phyloP scores from a whole-genome alignment of 352 stramenopile genomes.

The Phytophthora parvispora region DNA sequence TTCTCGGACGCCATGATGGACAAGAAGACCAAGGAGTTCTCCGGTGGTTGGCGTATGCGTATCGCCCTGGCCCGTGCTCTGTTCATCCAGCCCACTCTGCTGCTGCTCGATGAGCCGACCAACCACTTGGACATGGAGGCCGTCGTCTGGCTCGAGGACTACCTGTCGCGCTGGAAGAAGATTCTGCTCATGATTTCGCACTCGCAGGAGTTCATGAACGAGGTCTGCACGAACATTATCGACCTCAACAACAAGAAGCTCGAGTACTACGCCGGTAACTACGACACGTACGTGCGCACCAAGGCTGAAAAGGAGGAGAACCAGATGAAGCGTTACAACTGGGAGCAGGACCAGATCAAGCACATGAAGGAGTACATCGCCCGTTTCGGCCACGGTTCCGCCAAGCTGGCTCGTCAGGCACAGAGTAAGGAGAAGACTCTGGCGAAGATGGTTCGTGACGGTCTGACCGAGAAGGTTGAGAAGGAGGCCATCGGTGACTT shows the following conservation, averaged over 20 bases:
- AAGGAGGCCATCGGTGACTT: conserved; percentile 93
- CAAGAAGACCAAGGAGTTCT: conserved; percentile 96
- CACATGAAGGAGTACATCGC: conserved; percentile 99
- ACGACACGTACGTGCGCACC: conserved; percentile 98
- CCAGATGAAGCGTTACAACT: conserved; percentile 99
- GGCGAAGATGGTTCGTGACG: conserved; percentile 98
- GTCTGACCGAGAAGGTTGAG: conserved; percentile 96
- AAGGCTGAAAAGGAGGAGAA: conserved; percentile 98
- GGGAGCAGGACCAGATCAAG: conserved; percentile 99
- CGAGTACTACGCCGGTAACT: conserved; percentile 99
- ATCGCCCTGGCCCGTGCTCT: conserved; percentile 97
- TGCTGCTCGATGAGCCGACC: conserved; percentile 97
- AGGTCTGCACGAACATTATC: conserved; percentile 99
- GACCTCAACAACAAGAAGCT: conserved; percentile 96
- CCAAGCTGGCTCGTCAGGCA: conserved; percentile 98
- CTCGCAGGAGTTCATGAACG: conserved; percentile 99
- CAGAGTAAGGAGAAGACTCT: conserved; percentile 99
- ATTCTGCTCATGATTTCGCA: conserved; percentile 98
- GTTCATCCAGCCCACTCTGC: conserved; percentile 97
- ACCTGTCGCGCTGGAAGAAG: conserved; percentile 97
- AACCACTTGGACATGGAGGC: conserved; percentile 98
- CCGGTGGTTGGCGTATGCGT: conserved; percentile 97
- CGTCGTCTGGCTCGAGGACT: conserved; percentile 99
- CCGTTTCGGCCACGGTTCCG: conserved; percentile 98
- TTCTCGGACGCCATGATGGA: conserved; percentile 97